These are phyloP conservation scores for Trichophyton rubrum DNA, from an alignment of 2,329 filamentous ascomycete genomes.

Conservation along the genomic window DNA sequence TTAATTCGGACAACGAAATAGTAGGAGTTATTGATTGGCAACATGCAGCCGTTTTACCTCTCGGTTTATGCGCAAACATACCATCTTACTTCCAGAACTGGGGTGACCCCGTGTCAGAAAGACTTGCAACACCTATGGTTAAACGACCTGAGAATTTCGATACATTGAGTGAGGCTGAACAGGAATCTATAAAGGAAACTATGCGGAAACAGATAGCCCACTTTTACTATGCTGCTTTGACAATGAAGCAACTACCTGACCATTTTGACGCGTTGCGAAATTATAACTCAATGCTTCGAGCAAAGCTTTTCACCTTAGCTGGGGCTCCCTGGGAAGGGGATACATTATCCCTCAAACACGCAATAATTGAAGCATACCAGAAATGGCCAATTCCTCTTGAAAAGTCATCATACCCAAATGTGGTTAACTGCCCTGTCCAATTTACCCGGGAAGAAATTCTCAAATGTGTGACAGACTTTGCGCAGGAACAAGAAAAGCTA, in stretches of 20 bases:
- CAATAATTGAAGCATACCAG: slow-evolving; percentile 15
- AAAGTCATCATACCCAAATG: background rate
- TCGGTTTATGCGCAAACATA: slow-evolving; percentile 19
- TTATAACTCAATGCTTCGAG: slow-evolving; percentile 16
- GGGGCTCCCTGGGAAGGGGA: slow-evolving; percentile 22
- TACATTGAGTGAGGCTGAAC: slow-evolving; percentile 14
- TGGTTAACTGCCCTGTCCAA: slow-evolving; percentile 15
- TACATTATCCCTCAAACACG: slow-evolving; percentile 16
- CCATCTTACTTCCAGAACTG: slow-evolving; percentile 26
- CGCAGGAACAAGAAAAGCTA: slow-evolving; percentile 15
- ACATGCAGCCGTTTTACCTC: slow-evolving; percentile 8
- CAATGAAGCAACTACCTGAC: slow-evolving; percentile 16
- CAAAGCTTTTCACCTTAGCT: slow-evolving; percentile 1
- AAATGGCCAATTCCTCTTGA: slow-evolving; percentile 16
- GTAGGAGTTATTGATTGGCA: slow-evolving; percentile 13
- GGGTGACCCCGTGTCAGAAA: slow-evolving; percentile 20
- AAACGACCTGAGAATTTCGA: slow-evolving; percentile 17
- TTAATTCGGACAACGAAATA: slow-evolving; percentile 8
- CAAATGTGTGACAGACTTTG: slow-evolving; percentile 10
- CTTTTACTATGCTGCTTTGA: slow-evolving; percentile 19
- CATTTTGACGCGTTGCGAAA: slow-evolving; percentile 17
- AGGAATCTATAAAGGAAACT: slow-evolving; percentile 15
- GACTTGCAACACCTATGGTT: slow-evolving; percentile 14
- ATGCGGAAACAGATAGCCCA: slow-evolving; percentile 17
- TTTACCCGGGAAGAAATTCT: slow-evolving; percentile 16